Base-by-base conservation (phyloP, 192 early-diverging fungal genomes). In the Mortierella claussenii region DNA sequence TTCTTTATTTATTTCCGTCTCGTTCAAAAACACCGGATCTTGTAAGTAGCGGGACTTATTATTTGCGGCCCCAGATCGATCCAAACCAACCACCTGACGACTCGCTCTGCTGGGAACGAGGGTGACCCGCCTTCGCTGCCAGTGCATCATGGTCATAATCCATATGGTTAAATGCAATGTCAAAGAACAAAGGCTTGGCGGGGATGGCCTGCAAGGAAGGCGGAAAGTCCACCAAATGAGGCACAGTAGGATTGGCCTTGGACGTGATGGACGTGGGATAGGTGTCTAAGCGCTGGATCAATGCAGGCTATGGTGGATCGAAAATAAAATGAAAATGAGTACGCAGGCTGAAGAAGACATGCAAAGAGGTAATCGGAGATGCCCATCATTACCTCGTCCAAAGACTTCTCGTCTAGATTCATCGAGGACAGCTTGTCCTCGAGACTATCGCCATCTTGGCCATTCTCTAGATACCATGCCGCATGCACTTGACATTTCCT, bases 151-250 rank as follows among this genome's bases (percentile, higher is more conserved):
- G 73, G 36, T 76, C 48, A 54, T 85, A 93, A 27, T 91, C 81
- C 48, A 94, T 80, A 33, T 85, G 80, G 68, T 89, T 90, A 65
- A 80, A 89, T 3, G 92, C 91, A 40, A 94, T 79, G 60, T 94
- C 93, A 83, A 92, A 92, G 62, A 92, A 92, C 36, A 94, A 60
- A 1, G 93, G 93, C 68, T 94, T 94, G 26, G 81, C 81, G 3
- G 90, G 83, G 44, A 91, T 86, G 21, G 90, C 83, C 45, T 82
- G 63, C 40, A 92, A 79, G 36, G 55, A 24, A 8, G 93, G 91
- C 11, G 91, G 90, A 53, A 93, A 88, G n/a, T 85, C 81, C 37
- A 91, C 80, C 34, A 94, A 69, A 59, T 86, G 80, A 21, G 89
- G 85, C 31, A 80, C 79, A 21, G 52, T 62, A 15, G 44, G 69